Base-by-base conservation (phyloP, 768 basidiomycete species). In the Tubosaeta brunneosetosa region DNA sequence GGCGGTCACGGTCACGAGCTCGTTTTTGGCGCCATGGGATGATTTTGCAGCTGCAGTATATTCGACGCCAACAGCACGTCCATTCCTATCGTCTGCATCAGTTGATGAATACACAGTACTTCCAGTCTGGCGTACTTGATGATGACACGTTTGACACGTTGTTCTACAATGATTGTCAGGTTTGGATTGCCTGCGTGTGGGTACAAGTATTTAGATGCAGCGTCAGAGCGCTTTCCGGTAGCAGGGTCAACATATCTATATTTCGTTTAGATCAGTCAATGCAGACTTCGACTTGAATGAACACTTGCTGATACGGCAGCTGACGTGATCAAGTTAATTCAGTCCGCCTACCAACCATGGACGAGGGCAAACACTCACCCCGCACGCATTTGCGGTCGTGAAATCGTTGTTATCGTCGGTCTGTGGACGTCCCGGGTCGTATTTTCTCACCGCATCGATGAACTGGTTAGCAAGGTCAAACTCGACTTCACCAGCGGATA, bases 371-470 rank as follows among this genome's bases (percentile, higher is more conserved):
- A 53, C 10, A 62, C 61, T 41, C 43, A 59, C 64, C 19, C 54
- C 61, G 14, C 67, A 68, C 5, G 61, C 64, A 51, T 68, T 50
- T 14, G 53, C 38, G 6, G 43, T 59, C 33, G 50, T 60, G 52
- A 85, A 73, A 25, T 68, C 73, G 57, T 83, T 84, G 26, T 65
- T 59, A 57, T 85, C 83, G 0, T 79, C 69, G 3, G 72, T 71
- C 4, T 53, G 60, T 3, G 64, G 65, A 11, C 82, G 77, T 7
- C 64, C 68, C 17, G 73, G 72, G 62, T 85, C 83, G 27, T 77
- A 82, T 29, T 61, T 52, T 12, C 56, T 62, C 0, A 70, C 82
- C 12, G 79, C 72, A 3, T 69, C 63, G 25, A 85, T 66, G 55
- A 78, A 80, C 17, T 84, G 69, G 19, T 72, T 65, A 10, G 67